phyloP scores from a whole-genome alignment of 805 yeast genomes.

The Ogataea sp. region DNA sequence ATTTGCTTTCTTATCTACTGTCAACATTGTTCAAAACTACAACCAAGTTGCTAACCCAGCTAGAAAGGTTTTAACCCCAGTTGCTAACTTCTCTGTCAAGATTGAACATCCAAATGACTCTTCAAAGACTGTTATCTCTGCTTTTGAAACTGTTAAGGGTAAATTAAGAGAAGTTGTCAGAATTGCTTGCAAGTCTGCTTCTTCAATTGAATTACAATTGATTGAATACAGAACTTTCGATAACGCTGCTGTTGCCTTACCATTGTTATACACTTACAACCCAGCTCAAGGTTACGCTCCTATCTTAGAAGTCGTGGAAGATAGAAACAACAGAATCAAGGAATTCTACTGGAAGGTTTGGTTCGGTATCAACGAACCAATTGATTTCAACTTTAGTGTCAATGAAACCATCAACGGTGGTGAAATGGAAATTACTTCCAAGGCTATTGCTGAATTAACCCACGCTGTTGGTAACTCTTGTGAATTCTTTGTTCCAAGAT shows the following conservation, averaged over 20 bases:
- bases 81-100: slow-evolving; percentile 49
- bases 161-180: slow-evolving; percentile 57
- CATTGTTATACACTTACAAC: slow-evolving; percentile 69
- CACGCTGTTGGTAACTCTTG: slow-evolving; percentile 97
- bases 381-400: slow-evolving; percentile 66
- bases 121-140: slow-evolving; percentile 50
- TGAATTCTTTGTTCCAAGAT: slow-evolving; percentile 88
- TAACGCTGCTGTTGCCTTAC: slow-evolving; percentile 62
- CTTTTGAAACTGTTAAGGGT: slow-evolving; percentile 69
- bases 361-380: slow-evolving; percentile 62
- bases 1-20: slow-evolving; percentile 76
- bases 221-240: slow-evolving; percentile 87
- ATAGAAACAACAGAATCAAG: slow-evolving; percentile 88
- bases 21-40: slow-evolving; percentile 77
- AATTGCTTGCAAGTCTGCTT: slow-evolving; percentile 41
- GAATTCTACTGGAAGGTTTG: slow-evolving; percentile 96
- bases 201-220: slow-evolving; percentile 59
- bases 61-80: slow-evolving; percentile 73
- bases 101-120: slow-evolving; percentile 44
- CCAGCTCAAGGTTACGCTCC: slow-evolving; percentile 95
- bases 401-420: slow-evolving; percentile 65
- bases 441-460: slow-evolving; percentile 83
- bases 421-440: slow-evolving; percentile 56
- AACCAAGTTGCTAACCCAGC: slow-evolving; percentile 75
- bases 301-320: slow-evolving; percentile 80